phyloP scores from a whole-genome alignment of 139 green algal species.

The Picochlorum sp. region DNA sequence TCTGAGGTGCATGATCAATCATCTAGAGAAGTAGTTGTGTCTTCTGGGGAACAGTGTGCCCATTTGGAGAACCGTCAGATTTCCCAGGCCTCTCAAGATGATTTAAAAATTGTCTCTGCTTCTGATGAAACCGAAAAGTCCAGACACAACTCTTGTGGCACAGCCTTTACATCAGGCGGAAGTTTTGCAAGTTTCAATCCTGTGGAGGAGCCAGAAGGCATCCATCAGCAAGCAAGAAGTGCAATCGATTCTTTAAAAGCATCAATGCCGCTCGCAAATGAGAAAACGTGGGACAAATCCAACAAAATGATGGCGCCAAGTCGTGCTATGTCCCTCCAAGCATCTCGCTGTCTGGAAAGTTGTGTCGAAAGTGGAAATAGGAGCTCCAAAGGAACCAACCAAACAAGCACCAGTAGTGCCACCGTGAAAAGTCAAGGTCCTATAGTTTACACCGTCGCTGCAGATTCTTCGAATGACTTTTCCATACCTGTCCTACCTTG shows the following conservation, averaged over 20 bases:
- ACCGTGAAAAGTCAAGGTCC: slow-evolving; percentile 1
- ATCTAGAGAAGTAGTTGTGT: no score
- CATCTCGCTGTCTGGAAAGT: not conserved
- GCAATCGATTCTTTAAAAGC: slow-evolving; percentile 3
- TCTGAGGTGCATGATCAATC: no score
- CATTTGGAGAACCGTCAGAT: not conserved
- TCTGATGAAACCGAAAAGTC: not conserved
- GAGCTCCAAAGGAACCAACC: not conserved
- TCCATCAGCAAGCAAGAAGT: not conserved
- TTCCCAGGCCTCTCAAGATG: not conserved
- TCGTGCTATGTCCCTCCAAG: not conserved
- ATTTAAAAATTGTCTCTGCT: not conserved
- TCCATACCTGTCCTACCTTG: not conserved
- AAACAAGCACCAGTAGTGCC: not conserved
- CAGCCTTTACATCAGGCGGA: not conserved
- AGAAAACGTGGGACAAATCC: no score
- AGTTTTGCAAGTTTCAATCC: slow-evolving; percentile 1
- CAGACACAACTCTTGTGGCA: not conserved
- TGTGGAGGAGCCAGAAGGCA: not conserved
- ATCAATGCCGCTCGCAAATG: not conserved
- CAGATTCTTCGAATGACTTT: not conserved
- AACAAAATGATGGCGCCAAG: no score
- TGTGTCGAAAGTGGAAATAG: not conserved
- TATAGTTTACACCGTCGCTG: slow-evolving; percentile 8
- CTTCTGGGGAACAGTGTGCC: not conserved